A percentile compares a stretch with the other conserved stretches of the same genome.
Conservation (phyloP, 2,329 filamentous ascomycete species). For the Ophiognomonia clavigignenti-juglandacearum region DNA sequence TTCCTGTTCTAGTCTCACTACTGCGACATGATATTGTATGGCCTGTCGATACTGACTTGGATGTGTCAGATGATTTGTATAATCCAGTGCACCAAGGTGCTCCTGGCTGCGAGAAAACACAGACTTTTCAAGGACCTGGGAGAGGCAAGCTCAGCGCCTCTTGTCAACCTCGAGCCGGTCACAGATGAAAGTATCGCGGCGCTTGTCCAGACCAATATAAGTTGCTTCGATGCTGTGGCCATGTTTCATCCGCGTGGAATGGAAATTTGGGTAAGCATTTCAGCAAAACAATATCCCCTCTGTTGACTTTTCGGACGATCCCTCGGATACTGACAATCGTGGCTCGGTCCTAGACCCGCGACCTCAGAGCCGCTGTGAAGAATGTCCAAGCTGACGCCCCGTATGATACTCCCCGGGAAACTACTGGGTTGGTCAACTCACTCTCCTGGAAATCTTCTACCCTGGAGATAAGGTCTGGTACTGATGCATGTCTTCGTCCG, state of each 20-base stretch:
- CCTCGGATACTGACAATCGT: no score
- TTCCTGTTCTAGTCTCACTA: neutral
- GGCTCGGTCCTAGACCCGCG: slow-evolving; percentile 11
- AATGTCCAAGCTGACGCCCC: slow-evolving; percentile 14
- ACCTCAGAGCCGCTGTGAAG: slow-evolving; percentile 11
- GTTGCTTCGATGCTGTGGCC: slow-evolving; percentile 29
- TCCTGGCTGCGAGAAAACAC: slow-evolving; percentile 31
- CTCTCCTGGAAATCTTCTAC: no score
- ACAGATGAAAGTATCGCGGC: slow-evolving; percentile 27
- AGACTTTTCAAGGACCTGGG: slow-evolving; percentile 29
- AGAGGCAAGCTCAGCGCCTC: slow-evolving; percentile 31
- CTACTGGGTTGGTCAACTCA: slow-evolving; percentile 9
- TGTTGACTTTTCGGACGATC: neutral
- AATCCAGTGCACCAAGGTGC: slow-evolving; percentile 21
- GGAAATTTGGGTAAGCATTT: slow-evolving; percentile 14
- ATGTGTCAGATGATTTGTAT: slow-evolving; percentile 1
- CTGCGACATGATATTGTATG: neutral
- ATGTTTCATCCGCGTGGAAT: slow-evolving; percentile 17
- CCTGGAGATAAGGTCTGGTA: neutral
- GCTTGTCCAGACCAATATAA: slow-evolving; percentile 29
- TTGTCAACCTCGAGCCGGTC: slow-evolving; percentile 28
- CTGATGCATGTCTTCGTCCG: neutral
- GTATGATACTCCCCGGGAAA: slow-evolving; percentile 9
- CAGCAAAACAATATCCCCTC: neutral
- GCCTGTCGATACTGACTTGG: neutral